A percentile compares a stretch with the other conserved stretches of the same genome.
These are phyloP conservation scores for Globisporangium paddicum DNA, from an alignment of 352 stramenopile genomes.

Conservation along the genomic window DNA sequence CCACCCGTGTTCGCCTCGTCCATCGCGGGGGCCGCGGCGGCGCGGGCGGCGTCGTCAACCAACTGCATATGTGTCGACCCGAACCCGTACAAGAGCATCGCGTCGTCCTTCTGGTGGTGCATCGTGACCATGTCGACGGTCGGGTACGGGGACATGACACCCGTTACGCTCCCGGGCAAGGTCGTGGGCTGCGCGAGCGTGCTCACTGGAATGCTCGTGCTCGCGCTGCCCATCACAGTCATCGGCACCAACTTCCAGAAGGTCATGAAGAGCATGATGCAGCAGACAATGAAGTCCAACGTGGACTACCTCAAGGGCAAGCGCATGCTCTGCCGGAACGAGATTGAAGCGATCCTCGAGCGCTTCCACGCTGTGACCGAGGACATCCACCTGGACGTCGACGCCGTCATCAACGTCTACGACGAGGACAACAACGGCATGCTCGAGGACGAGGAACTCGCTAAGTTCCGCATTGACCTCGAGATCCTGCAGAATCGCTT, in stretches of 20 bases:
- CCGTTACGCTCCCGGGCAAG: slow-evolving; percentile 67
- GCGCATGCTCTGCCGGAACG: slow-evolving; percentile 60
- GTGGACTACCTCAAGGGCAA: slow-evolving; percentile 74
- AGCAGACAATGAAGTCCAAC: slow-evolving; percentile 76
- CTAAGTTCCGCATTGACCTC: slow-evolving; percentile 61
- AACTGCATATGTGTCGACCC: slow-evolving; percentile 59
- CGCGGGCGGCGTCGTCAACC: slow-evolving; percentile 8
- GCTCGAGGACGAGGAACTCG: slow-evolving; percentile 72
- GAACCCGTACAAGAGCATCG: slow-evolving; percentile 83
- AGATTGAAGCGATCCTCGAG: slow-evolving; percentile 69
- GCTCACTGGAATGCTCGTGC: slow-evolving; percentile 80
- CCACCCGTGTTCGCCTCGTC: slow-evolving; percentile 11
- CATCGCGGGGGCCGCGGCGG: slow-evolving; percentile 23
- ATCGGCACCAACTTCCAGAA: slow-evolving; percentile 87
- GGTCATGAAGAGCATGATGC: slow-evolving; percentile 76
- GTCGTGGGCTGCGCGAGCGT: slow-evolving; percentile 67
- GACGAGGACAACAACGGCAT: slow-evolving; percentile 75
- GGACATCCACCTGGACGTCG: slow-evolving; percentile 66
- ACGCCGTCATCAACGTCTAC: slow-evolving; percentile 79
- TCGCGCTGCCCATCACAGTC: slow-evolving; percentile 89
- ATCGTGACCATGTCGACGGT: slow-evolving; percentile 92
- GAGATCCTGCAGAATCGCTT: slow-evolving; percentile 71
- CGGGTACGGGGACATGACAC: slow-evolving; percentile 85
- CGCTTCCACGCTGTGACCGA: slow-evolving; percentile 71
- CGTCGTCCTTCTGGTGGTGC: slow-evolving; percentile 84